Evolutionary conservation across 148 eudicot genomes (phyloP).

Genomic region (Arbutus unedo): DNA sequence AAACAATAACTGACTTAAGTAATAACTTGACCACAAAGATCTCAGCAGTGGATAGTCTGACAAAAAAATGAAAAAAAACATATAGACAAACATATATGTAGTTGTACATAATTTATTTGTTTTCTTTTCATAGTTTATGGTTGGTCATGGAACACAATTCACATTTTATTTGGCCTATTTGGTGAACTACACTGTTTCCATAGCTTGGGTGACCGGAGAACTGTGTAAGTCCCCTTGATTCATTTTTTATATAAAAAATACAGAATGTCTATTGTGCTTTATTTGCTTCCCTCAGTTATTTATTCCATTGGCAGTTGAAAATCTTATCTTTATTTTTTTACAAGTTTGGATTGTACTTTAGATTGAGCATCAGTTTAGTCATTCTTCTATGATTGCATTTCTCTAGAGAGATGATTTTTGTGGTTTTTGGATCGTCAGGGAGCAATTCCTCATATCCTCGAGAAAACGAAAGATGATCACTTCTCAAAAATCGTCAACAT

Average conservation of each 20-base stretch:
- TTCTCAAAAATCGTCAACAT: constrained; percentile 28
- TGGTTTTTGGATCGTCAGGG: constrained; percentile 31
- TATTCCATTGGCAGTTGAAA: not conserved
- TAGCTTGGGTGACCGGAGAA: not conserved
- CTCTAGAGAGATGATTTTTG: not conserved
- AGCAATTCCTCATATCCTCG: constrained; percentile 44
- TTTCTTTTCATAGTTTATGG: not conserved
- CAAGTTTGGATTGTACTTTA: not conserved
- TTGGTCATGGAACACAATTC: not conserved
- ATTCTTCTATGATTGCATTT: not conserved
- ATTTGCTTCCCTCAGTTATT: not conserved
- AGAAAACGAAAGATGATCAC: constrained; percentile 47
- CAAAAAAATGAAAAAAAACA: not conserved
- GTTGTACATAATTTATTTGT: not conserved
- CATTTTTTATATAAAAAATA: not conserved
- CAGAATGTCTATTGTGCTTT: not conserved
- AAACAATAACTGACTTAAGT: no score
- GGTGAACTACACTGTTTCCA: not conserved
- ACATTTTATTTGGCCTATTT: not conserved
- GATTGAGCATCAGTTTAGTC: not conserved
- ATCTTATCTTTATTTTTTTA: not conserved
- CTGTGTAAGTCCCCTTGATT: not conserved
- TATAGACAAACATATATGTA: not conserved
- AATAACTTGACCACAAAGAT: no score
- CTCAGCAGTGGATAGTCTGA: no score